Percentiles rank a stretch among this genome's conserved stretches.
Conservation (phyloP, 495 filamentous ascomycete species). For the Penicillium argentinense region DNA sequence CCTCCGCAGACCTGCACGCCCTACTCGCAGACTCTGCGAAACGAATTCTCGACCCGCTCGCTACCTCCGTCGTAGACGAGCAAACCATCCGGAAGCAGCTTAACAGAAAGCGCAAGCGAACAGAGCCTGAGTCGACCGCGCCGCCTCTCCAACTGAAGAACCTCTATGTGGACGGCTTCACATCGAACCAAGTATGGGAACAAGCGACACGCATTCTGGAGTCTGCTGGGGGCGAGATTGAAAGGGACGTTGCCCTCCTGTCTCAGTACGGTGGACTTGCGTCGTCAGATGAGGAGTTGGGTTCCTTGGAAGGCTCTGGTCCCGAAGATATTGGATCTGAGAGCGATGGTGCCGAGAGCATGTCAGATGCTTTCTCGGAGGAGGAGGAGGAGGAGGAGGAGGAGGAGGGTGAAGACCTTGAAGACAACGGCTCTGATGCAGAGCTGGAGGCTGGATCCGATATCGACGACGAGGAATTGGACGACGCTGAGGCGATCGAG, state of each 20-base stretch:
- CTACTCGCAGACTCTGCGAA: conserved; percentile 71
- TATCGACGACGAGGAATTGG: conserved; percentile 9
- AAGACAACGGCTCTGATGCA: conserved; percentile 2
- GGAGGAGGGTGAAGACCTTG: conserved; percentile 28
- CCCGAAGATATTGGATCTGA: conserved; percentile 40
- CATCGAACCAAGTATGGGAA: conserved; percentile 88
- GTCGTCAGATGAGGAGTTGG: conserved; percentile 9
- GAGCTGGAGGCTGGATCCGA: neutral
- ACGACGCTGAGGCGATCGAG: conserved; percentile 13
- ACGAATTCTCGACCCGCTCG: conserved; percentile 72
- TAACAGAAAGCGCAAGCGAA: conserved; percentile 66
- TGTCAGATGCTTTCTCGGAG: conserved; percentile 42
- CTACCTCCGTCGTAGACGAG: conserved; percentile 63
- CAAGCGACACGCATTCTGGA: conserved; percentile 74
- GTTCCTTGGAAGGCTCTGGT: conserved; percentile 20
- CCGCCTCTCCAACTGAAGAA: conserved; percentile 67
- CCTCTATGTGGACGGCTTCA: conserved; percentile 85
- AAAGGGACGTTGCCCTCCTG: conserved; percentile 31
- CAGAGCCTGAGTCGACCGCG: conserved; percentile 40
- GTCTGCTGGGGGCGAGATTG: conserved; percentile 33
- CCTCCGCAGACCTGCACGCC: conserved; percentile 58
- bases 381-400: conserved; percentile 30
- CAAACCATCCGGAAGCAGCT: conserved; percentile 58
- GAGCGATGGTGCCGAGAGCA: conserved; percentile 24
- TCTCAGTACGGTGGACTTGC: conserved; percentile 19